A percentile compares a stretch with the other conserved stretches of the same genome.
Evolutionary conservation across 1,284 basidiomycete species (phyloP).

Genomic region (Porogramme epimiltina): DNA sequence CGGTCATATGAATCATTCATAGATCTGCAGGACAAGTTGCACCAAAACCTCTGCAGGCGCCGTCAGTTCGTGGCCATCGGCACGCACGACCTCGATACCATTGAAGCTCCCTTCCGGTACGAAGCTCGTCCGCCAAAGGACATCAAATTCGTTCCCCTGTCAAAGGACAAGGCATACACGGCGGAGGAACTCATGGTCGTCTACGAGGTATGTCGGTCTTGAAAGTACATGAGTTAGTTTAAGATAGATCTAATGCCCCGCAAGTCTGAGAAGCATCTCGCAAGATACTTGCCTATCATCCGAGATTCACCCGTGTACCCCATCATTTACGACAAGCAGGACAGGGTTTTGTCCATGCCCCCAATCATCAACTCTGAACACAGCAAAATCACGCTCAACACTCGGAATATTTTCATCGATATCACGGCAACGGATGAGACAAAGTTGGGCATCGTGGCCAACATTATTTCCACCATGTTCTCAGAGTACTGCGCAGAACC

Average conservation of each 20-base stretch:
- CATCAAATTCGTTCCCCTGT: slow-evolving; percentile 89
- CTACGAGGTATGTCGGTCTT: slow-evolving; percentile 70
- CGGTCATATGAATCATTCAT: slow-evolving; percentile 96
- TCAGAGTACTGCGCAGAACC: slow-evolving; percentile 93
- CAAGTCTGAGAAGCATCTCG: slow-evolving; percentile 92
- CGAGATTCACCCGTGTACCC: slow-evolving; percentile 96
- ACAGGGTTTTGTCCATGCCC: slow-evolving; percentile 93
- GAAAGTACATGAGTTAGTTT: not conserved
- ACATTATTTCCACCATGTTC: slow-evolving; percentile 96
- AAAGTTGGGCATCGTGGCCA: slow-evolving; percentile 93
- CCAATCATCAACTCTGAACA: slow-evolving; percentile 98
- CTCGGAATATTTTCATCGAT: slow-evolving; percentile 95
- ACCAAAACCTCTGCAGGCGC: slow-evolving; percentile 92
- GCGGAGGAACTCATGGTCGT: slow-evolving; percentile 87
- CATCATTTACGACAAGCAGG: slow-evolving; percentile 92
- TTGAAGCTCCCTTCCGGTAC: slow-evolving; percentile 89
- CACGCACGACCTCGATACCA: slow-evolving; percentile 94
- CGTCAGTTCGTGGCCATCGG: slow-evolving; percentile 95
- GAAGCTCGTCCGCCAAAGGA: slow-evolving; percentile 87
- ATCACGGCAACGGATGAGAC: slow-evolving; percentile 98
- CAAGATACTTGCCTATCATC: slow-evolving; percentile 91
- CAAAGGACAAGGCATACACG: slow-evolving; percentile 74
- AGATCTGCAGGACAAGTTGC: slow-evolving; percentile 97
- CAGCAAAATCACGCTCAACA: slow-evolving; percentile 96
- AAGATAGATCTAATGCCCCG: slow-evolving; percentile 1